phyloP scores from a whole-genome alignment of 768 basidiomycete species.

The Agaricus sinodeliciosus region DNA sequence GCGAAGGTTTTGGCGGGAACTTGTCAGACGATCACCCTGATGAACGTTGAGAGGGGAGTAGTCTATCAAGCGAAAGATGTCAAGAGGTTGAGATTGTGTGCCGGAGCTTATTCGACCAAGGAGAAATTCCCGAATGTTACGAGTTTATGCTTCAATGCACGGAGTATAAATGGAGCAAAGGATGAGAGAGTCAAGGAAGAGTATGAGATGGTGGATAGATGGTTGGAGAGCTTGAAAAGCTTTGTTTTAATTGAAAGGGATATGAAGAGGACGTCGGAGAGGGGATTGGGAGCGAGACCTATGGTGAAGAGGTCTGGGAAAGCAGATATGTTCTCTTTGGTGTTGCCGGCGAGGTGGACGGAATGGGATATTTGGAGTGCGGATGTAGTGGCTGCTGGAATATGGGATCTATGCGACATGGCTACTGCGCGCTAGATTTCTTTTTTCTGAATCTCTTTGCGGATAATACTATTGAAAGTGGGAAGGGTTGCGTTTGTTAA shows the following conservation, averaged over 20 bases:
- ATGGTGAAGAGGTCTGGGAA: neutral
- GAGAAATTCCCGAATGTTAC: constrained; percentile 6
- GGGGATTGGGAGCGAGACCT: neutral
- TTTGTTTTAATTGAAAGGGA: constrained; percentile 6
- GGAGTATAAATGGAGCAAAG: neutral
- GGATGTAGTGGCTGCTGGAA: constrained; percentile 20
- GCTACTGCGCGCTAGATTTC: neutral
- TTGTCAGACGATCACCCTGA: constrained; percentile 3
- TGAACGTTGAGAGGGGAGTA: constrained; percentile 3
- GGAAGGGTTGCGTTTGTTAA: no score
- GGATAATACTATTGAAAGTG: neutral
- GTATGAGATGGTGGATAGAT: constrained; percentile 6
- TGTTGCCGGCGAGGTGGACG: constrained; percentile 20
- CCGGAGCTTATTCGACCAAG: constrained; percentile 1
- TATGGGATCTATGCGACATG: constrained; percentile 25
- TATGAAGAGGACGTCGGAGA: neutral
- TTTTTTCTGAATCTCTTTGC: neutral
- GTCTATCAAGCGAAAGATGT: neutral
- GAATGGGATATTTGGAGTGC: constrained; percentile 33
- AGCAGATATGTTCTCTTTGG: constrained; percentile 6
- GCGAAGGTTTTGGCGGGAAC: neutral
- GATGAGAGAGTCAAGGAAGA: constrained; percentile 2
- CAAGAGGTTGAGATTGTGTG: constrained; percentile 2
- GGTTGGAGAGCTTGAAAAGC: neutral
- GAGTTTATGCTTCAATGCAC: constrained; percentile 4